Evolutionary conservation across 23 red algal genomes (phyloP).

Genomic region (Gracilaria domingensis): DNA sequence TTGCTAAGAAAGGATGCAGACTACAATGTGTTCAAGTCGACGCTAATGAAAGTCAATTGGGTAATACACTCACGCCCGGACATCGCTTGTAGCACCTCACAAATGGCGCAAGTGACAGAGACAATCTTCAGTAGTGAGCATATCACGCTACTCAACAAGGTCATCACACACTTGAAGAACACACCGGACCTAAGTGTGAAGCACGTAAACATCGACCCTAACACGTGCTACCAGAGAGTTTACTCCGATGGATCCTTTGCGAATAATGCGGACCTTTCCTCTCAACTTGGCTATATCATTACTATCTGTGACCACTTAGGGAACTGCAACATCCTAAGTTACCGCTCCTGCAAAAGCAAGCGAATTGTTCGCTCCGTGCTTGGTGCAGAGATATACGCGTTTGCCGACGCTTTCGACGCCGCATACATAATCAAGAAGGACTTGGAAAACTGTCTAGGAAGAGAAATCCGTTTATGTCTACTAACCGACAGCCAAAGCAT

Average conservation of each 20-base stretch:
- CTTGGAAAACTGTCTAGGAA: neutral
- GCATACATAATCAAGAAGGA: slow-evolving; percentile 35
- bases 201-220: neutral
- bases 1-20: no score
- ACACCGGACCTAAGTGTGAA: neutral
- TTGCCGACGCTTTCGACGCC: slow-evolving; percentile 27
- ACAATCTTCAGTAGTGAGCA: neutral
- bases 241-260: slow-evolving; percentile 24
- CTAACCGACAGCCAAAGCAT: slow-evolving; percentile 32
- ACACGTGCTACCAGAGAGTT: neutral
- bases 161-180: neutral
- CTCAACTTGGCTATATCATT: slow-evolving; percentile 25
- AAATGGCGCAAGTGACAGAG: neutral
- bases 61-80: neutral
- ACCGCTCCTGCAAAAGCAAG: slow-evolving; percentile 2
- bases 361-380: slow-evolving; percentile 4
- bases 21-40: neutral
- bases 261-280: neutral
- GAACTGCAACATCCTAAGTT: neutral
- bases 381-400: slow-evolving; percentile 37
- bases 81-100: neutral
- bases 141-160: neutral
- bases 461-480: neutral
- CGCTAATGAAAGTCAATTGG: neutral
- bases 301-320: neutral